Evolutionary conservation across 2,329 filamentous ascomycete genomes (phyloP).

Genomic region (Alternaria hordeiaustralica): DNA sequence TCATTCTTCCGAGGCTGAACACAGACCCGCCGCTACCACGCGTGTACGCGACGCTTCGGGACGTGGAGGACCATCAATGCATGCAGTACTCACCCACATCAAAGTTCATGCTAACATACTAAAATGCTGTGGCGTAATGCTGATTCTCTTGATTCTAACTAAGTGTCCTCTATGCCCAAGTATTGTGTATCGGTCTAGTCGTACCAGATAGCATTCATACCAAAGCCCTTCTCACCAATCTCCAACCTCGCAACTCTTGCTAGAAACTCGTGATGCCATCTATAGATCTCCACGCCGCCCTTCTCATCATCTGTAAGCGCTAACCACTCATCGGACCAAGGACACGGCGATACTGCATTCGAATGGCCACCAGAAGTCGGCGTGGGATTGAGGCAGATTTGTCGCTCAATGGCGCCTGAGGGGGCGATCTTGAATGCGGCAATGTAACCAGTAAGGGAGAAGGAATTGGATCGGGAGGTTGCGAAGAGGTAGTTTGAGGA

Average conservation of each 20-base stretch:
- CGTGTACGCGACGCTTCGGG: background rate
- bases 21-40: conserved; percentile 6
- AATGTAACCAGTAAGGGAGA: conserved; percentile 80
- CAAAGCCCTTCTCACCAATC: conserved; percentile 86
- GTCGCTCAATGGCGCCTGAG: conserved; percentile 74
- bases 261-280: conserved; percentile 83
- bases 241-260: conserved; percentile 77
- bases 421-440: conserved; percentile 76
- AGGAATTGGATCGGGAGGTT: conserved; percentile 78
- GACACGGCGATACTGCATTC: conserved; percentile 84
- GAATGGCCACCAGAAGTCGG: conserved; percentile 87
- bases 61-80: background rate
- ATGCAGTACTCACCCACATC: background rate
- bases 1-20: conserved; percentile 37
- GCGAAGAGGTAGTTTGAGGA: conserved; percentile 81
- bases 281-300: conserved; percentile 85
- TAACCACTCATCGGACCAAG: conserved; percentile 88
- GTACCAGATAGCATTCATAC: conserved; percentile 98
- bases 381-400: conserved; percentile 82
- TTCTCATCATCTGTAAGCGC: conserved; percentile 88
- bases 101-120: background rate
- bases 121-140: too few species aligned
- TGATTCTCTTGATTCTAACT: background rate
- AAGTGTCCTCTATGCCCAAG: background rate
- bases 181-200: conserved; percentile 58